Evolutionary conservation across 2,329 filamentous ascomycete genomes (phyloP).

Genomic region (Penicillium concentricum): DNA sequence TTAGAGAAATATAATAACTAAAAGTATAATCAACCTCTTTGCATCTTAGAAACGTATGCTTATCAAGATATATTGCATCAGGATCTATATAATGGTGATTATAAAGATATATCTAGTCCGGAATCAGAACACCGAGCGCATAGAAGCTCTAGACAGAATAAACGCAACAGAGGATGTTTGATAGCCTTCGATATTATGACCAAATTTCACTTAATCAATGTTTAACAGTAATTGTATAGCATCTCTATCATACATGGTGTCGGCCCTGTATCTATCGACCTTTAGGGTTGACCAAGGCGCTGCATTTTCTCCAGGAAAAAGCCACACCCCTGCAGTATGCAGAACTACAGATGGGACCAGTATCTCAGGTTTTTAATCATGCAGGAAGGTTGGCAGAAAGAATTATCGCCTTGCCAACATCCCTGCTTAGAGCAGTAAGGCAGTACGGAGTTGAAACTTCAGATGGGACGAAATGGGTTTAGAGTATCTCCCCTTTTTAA

Average conservation of each 20-base stretch:
- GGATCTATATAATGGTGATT: not conserved
- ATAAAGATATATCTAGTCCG: not conserved
- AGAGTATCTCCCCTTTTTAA: not conserved
- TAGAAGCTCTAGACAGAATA: not conserved
- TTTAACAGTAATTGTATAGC: no score
- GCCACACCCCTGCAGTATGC: no score
- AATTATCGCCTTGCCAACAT: not conserved
- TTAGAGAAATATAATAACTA: no score
- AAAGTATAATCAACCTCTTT: not conserved
- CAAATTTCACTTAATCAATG: rapidly evolving
- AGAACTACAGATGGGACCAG: no score
- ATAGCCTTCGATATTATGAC: no score
- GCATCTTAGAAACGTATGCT: rapidly evolving
- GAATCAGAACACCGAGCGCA: not conserved
- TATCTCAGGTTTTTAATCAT: no score
- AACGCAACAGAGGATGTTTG: not conserved
- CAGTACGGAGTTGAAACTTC: not conserved
- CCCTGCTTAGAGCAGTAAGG: not conserved
- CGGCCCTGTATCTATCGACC: not conserved
- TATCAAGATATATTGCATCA: not conserved
- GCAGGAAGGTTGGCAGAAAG: not conserved
- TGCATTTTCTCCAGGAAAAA: not conserved
- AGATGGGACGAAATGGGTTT: not conserved
- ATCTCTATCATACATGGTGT: not conserved
- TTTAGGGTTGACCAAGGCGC: not conserved